phyloP scores from a whole-genome alignment of 495 filamentous ascomycete genomes.

The Aspergillus bridgeri region DNA sequence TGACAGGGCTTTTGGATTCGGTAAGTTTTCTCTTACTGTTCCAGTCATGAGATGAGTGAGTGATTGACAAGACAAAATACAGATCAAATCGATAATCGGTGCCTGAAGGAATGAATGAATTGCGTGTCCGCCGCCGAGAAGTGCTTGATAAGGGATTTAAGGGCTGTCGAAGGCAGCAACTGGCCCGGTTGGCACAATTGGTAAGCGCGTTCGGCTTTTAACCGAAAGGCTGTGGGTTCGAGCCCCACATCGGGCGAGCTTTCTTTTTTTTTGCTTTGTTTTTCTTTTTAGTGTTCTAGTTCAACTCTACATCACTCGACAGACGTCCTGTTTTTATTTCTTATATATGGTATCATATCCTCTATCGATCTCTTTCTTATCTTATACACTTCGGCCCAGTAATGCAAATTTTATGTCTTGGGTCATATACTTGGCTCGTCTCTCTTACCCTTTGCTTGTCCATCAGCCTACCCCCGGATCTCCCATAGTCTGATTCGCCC shows the following conservation, averaged over 20 bases:
- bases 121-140: no score
- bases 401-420: neutral
- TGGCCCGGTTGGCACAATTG: neutral
- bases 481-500: slow-evolving; percentile 88
- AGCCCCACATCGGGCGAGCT: neutral
- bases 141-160: no score
- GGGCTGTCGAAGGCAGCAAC: neutral
- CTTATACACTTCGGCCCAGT: no score
- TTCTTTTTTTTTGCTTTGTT: neutral
- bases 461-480: slow-evolving; percentile 49
- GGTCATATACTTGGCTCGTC: slow-evolving; percentile 5
- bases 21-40: neutral
- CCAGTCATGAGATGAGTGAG: no score
- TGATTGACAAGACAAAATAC: neutral
- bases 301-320: no score
- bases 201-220: neutral
- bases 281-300: neutral
- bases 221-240: neutral
- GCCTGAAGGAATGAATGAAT: neutral
- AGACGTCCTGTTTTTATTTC: no score
- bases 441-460: neutral
- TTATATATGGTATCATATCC: neutral
- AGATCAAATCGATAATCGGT: neutral
- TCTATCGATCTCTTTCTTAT: neutral
- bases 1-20: neutral